phyloP scores from a whole-genome alignment of 805 yeast species.

The Lipomyces anomalus region DNA sequence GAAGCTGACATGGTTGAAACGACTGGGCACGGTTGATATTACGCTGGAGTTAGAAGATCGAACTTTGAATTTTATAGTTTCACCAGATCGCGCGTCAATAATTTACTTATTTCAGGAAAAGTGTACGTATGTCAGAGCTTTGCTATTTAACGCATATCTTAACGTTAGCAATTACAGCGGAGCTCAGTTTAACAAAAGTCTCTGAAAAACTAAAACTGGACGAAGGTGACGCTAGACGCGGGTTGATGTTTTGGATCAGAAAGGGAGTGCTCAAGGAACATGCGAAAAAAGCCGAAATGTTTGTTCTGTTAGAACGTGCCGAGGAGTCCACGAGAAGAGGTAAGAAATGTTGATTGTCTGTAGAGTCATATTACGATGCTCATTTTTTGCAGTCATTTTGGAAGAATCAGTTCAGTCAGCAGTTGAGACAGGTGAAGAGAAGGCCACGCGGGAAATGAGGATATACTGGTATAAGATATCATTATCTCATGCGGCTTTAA shows the following conservation, averaged over 20 bases:
- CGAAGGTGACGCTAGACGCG: constrained; percentile 36
- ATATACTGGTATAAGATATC: constrained; percentile 25
- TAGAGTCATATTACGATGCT: constrained; percentile 9
- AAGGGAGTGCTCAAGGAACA: constrained; percentile 47
- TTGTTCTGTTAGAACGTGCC: constrained; percentile 39
- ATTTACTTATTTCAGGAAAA: constrained; percentile 43
- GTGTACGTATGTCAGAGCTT: constrained; percentile 1
- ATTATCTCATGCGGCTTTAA: background rate
- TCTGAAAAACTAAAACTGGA: constrained; percentile 40
- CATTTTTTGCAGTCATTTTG: constrained; percentile 6
- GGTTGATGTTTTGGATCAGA: constrained; percentile 59
- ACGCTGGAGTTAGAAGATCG: constrained; percentile 52
- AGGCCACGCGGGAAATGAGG: constrained; percentile 34
- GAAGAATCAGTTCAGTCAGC: constrained; percentile 18
- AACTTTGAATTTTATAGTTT: constrained; percentile 42
- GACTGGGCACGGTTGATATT: constrained; percentile 57
- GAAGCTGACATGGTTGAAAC: constrained; percentile 49
- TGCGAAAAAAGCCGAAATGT: constrained; percentile 30
- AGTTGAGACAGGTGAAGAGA: constrained; percentile 30
- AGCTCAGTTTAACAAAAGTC: constrained; percentile 36
- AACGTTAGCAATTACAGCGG: constrained; percentile 3
- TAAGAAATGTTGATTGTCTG: constrained; percentile 6
- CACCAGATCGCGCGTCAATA: constrained; percentile 67
- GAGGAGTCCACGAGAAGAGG: constrained; percentile 22
- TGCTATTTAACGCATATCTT: background rate